phyloP scores from a whole-genome alignment of 306 rosid species.

The Nissolia schottii region DNA sequence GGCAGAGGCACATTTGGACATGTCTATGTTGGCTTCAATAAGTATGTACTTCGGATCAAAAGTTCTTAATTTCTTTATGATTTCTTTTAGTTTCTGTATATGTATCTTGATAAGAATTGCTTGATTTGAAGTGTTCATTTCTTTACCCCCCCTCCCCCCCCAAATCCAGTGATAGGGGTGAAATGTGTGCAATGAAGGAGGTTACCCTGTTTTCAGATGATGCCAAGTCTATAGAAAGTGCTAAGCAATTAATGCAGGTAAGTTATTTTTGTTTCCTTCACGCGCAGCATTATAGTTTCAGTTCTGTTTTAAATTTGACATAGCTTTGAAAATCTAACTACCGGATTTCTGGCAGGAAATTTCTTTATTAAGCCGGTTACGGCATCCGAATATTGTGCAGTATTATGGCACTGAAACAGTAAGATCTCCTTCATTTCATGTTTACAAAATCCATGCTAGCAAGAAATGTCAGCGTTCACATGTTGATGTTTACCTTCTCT shows the following conservation, averaged over 20 bases:
- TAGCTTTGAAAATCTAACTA: conserved; percentile 28
- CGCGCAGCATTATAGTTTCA: conserved; percentile 19
- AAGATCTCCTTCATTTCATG: conserved; percentile 37
- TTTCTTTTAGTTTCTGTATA: background rate
- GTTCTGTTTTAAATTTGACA: conserved; percentile 22
- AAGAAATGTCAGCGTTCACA: background rate
- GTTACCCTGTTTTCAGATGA: conserved; percentile 96
- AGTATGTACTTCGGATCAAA: conserved; percentile 38
- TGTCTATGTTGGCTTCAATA: conserved; percentile 91
- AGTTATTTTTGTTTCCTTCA: conserved; percentile 5
- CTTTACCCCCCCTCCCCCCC: too few relatives aligned
- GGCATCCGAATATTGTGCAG: conserved; percentile 96
- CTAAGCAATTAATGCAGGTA: conserved; percentile 95
- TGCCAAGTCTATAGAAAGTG: conserved; percentile 94
- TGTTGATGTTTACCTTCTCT: conserved; percentile 6
- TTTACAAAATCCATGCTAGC: background rate
- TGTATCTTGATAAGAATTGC: background rate
- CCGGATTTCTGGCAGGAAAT: conserved; percentile 66
- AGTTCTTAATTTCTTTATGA: conserved; percentile 6
- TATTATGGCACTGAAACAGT: conserved; percentile 90
- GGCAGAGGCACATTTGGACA: conserved; percentile 99
- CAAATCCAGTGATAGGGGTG: conserved; percentile 95
- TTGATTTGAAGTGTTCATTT: conserved; percentile 23
- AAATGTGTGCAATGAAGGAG: conserved; percentile 99
- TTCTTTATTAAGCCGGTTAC: conserved; percentile 80